Evolutionary conservation across 208 protist genomes (phyloP).

Genomic region (Trypanosoma scelopori): DNA sequence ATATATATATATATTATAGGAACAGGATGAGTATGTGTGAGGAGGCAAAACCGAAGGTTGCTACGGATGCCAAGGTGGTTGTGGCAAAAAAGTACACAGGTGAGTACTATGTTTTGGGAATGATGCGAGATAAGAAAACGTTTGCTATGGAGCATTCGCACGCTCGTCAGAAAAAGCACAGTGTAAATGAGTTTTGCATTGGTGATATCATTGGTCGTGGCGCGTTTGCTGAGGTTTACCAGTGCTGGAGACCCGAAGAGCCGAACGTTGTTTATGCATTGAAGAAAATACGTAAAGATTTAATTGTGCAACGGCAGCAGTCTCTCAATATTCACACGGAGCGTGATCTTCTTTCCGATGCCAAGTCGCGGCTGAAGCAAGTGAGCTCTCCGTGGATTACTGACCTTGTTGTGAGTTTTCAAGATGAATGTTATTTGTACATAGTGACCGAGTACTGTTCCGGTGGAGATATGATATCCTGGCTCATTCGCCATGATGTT

Average conservation of each 20-base stretch:
- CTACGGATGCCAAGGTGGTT: conserved; percentile 29
- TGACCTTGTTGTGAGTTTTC: conserved; percentile 85
- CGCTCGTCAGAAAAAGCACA: conserved; percentile 52
- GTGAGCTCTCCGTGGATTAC: conserved; percentile 76
- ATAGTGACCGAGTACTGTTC: conserved; percentile 95
- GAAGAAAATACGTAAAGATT: conserved; percentile 87
- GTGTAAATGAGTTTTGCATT: conserved; percentile 77
- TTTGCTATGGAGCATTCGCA: conserved; percentile 56
- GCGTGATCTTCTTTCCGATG: conserved; percentile 75
- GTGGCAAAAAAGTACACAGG: conserved; percentile 41
- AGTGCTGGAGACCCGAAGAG: conserved; percentile 61
- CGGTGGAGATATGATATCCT: conserved; percentile 95
- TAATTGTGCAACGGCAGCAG: conserved; percentile 90
- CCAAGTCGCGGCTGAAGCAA: conserved; percentile 11
- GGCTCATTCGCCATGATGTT: conserved; percentile 91
- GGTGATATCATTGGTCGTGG: conserved; percentile 91
- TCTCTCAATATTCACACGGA: conserved; percentile 85
- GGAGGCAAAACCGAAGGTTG: conserved; percentile 25
- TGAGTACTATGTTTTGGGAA: conserved; percentile 36
- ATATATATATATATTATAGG: conserved; percentile 10
- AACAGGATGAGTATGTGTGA: conserved; percentile 14
- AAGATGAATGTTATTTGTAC: conserved; percentile 89
- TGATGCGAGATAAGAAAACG: conserved; percentile 28
- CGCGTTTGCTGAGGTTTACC: conserved; percentile 91
- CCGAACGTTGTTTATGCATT: conserved; percentile 86